A percentile compares a stretch with the other conserved stretches of the same genome.
Conservation (phyloP, 2,329 filamentous ascomycete species). For the Aureobasidium sp. region DNA sequence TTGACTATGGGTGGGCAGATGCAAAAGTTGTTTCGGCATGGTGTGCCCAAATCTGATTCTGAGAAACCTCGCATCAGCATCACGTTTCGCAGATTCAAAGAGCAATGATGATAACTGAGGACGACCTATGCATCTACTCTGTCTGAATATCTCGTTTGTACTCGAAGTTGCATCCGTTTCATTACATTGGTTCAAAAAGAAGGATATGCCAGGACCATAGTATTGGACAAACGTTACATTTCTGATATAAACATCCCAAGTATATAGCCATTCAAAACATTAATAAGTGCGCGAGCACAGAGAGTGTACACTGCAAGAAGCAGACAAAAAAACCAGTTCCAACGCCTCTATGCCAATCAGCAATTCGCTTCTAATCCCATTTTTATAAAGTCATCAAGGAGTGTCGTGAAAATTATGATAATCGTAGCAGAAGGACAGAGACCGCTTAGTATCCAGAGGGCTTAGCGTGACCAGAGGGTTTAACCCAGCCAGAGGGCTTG, state of each 20-base stretch:
- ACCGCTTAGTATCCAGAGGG: neutral
- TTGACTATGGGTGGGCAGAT: neutral
- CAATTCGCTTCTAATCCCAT: neutral
- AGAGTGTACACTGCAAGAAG: neutral
- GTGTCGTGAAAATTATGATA: conserved; percentile 8
- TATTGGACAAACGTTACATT: neutral
- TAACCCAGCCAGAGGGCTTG: neutral
- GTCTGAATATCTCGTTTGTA: neutral
- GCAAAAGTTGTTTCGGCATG: neutral
- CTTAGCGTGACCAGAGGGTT: neutral
- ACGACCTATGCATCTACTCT: neutral
- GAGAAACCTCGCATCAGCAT: neutral
- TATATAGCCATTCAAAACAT: neutral
- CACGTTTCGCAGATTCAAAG: neutral
- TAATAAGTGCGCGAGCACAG: neutral
- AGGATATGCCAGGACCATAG: neutral
- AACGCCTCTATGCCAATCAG: neutral
- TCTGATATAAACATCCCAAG: neutral
- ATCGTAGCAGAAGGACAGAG: neutral
- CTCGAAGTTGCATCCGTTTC: neutral
- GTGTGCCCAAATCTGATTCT: neutral
- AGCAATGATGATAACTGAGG: neutral
- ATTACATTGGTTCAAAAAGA: neutral
- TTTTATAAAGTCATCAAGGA: neutral
- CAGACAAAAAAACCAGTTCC: neutral